Base-by-base conservation (phyloP, 2,329 filamentous ascomycete genomes). In the Pseudocercospora vitis region DNA sequence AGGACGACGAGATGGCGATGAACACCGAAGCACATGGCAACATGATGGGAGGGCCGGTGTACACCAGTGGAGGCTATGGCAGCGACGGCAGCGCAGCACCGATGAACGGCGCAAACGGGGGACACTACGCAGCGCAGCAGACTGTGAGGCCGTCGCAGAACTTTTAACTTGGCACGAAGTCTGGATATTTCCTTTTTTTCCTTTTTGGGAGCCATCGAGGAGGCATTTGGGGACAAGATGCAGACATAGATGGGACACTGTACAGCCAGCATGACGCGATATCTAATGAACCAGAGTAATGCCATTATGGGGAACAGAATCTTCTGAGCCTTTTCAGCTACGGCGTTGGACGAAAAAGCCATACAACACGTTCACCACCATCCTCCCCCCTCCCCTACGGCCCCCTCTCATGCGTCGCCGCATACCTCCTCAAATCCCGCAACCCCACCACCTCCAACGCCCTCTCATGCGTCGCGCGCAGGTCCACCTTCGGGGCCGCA, bases 11-110 rank as follows among this genome's bases (percentile, higher is more conserved):
- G 47, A 63, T 62, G 57, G 64, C 65, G 1, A 60, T 61, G 60
- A 53, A 59, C 31, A 66, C 65, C 2, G 56, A 68, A 45, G 53
- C 53, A 3, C 53, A 40, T 0, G 68, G 65, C 11, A 67, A 63
- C 44, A 56, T 62, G 57, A 52, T 63, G 19, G 66, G 66, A 11
- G 68, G 68, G 1, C 68, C 68, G 7, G 66, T 68, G 14, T 70
- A 69, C 57, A 63, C 49, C 21, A 45, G 49, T 32, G 65, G 65
- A 12, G 37, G 37, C 12, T 42, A 42, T 18, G 63, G 66, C 1
- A 51, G 48, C 23, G 45, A 55, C 40, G 47, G 37, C 18, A 35
- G 16, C 24, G 39, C 52, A 35, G 57, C 40, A 26, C 45, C 28
- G 11, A 18, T 14, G 26, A 29, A 45, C 42, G 26, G 42, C n/a